These are phyloP conservation scores for Mycocentrospora acerina DNA, from an alignment of 2,329 filamentous ascomycete species.

Conservation along the genomic window DNA sequence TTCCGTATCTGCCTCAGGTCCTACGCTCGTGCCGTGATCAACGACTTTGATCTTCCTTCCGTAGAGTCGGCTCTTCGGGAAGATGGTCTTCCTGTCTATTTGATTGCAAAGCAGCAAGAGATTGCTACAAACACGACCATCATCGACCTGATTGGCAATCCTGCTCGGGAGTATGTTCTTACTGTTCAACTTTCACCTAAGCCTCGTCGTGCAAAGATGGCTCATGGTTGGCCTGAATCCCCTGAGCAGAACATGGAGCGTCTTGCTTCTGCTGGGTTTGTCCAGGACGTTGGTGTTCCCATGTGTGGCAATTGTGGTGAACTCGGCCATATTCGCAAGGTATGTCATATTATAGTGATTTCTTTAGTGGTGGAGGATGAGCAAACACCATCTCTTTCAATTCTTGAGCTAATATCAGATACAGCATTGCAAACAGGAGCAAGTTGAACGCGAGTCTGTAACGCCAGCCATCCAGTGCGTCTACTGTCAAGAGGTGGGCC, in stretches of 20 bases:
- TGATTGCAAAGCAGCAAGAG: slow-evolving; percentile 55
- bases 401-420: slow-evolving; percentile 4
- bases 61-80: slow-evolving; percentile 55
- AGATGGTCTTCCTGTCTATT: slow-evolving; percentile 49
- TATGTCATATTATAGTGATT: too few relatives aligned
- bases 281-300: slow-evolving; percentile 59
- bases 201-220: slow-evolving; percentile 55
- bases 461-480: slow-evolving; percentile 58
- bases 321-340: slow-evolving; percentile 61
- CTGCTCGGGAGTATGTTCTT: slow-evolving; percentile 65
- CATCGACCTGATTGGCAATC: slow-evolving; percentile 56
- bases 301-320: slow-evolving; percentile 66
- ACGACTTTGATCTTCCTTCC: slow-evolving; percentile 45
- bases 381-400: neutral
- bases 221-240: slow-evolving; percentile 60
- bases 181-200: slow-evolving; percentile 63
- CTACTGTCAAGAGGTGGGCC: slow-evolving; percentile 65
- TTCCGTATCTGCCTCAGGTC: slow-evolving; percentile 51
- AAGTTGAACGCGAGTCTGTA: slow-evolving; percentile 48
- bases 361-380: too few relatives aligned
- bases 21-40: slow-evolving; percentile 49
- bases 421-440: slow-evolving; percentile 62
- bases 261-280: slow-evolving; percentile 66
- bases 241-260: slow-evolving; percentile 63
- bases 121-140: slow-evolving; percentile 49